Base-by-base conservation (phyloP, 495 filamentous ascomycete species). In the Xylaria flabelliformis region DNA sequence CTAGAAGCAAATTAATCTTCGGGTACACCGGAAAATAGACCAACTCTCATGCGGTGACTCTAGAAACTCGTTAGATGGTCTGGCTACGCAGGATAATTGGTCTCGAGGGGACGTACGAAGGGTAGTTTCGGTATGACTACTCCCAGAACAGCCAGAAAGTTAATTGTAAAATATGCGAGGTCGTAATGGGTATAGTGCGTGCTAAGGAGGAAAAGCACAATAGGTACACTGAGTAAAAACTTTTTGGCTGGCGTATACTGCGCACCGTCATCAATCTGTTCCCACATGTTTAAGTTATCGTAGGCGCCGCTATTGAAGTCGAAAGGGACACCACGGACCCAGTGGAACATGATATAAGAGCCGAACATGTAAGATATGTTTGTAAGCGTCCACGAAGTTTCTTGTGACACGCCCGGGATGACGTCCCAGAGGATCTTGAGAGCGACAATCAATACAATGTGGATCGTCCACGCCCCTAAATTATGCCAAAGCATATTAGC, bases 251-350 rank as follows among this genome's bases (percentile, higher is more conserved):
- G 96, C 6, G 96, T 99, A 84, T 98, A 99, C 80, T 99, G 96
- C 81, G 96, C 96, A 39, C 96, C 96, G 77, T 99, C 96, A 85
- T 99, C 96, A 79, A 99, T 99, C 85, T 99, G 96, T 85, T 99
- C 96, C 96, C 96, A 99, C 95, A 99, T 97, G 84, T 98, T 98
- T 74, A 98, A 88, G 80, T 98, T 98, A 83, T 99, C 96, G 85
- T 97, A 99, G 71, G 96, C 96, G 63, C 96, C 96, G n/a, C 94
- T 91, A 80, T 99, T 98, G 88, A 98, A 99, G 79, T 99, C 96
- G 83, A 99, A 99, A 19, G 96, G 96, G 65, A 98, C 94, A 79
- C 96, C 96, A 78, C 94, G 94, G 76, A 99, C 96, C 86, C 91
- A 97, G 84, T 99, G 96, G 82, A 99, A 99, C 96, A 98, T 99